phyloP scores from a whole-genome alignment of 768 basidiomycete species.

The Sistotremastrum niveocremeum region DNA sequence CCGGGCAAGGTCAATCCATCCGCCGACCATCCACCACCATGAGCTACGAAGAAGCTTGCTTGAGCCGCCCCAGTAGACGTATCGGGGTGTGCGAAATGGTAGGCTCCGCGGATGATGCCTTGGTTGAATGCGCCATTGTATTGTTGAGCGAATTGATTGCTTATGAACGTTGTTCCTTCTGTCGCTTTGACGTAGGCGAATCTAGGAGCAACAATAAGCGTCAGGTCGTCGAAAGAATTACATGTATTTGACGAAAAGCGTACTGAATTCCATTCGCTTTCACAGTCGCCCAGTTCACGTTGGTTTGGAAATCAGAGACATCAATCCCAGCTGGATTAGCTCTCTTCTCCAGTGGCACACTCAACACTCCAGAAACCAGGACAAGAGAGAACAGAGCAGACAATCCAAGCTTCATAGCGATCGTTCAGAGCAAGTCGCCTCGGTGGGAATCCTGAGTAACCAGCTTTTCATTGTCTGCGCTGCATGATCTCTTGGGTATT shows the following conservation, averaged over 20 bases:
- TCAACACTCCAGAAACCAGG: too few species aligned
- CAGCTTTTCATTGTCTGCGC: too few species aligned
- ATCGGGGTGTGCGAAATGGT: conserved; percentile 49
- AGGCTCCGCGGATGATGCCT: conserved; percentile 43
- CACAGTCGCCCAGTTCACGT: conserved; percentile 39
- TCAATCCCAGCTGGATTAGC: conserved; percentile 38
- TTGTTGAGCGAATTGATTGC: conserved; percentile 31
- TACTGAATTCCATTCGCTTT: conserved; percentile 30
- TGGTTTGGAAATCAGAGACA: conserved; percentile 36
- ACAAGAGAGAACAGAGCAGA: too few species aligned
- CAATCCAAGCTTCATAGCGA: too few species aligned
- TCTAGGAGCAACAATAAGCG: neutral
- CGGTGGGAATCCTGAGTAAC: too few species aligned
- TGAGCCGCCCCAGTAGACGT: conserved; percentile 41
- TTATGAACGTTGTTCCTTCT: conserved; percentile 27
- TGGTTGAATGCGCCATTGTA: conserved; percentile 43
- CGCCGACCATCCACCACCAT: conserved; percentile 37
- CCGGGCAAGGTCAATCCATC: conserved; percentile 53
- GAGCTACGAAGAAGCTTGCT: conserved; percentile 41
- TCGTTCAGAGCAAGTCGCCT: too few species aligned
- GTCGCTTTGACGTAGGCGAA: conserved; percentile 61
- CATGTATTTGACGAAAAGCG: too few species aligned
- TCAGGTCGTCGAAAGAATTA: too few species aligned
- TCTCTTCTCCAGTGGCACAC: conserved; percentile 16
- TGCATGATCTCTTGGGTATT: too few species aligned